Percentiles rank a stretch among this genome's conserved stretches.
Conservation (phyloP, 345 rosid species). For the Citrus mangshanensis region DNA sequence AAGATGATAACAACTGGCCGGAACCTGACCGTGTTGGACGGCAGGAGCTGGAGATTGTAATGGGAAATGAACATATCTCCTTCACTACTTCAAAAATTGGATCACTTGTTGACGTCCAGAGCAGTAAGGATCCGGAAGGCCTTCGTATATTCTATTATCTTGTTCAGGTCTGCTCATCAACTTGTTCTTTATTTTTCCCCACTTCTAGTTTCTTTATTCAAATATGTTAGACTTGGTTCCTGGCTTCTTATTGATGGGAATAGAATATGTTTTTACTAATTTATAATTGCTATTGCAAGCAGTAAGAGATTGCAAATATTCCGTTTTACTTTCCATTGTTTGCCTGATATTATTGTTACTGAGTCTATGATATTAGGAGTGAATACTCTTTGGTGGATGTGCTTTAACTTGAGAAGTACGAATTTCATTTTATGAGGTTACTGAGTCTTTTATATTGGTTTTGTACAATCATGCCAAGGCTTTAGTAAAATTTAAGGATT, state of each 20-base stretch:
- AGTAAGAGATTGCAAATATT: background rate
- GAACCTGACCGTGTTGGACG: constrained; percentile 95
- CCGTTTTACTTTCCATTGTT: background rate
- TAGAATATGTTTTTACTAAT: background rate
- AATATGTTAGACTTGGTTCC: background rate
- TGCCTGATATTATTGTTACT: background rate
- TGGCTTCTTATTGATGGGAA: background rate
- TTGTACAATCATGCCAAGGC: no score
- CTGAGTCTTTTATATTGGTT: no score
- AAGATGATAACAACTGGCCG: constrained; percentile 98
- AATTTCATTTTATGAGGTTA: no score
- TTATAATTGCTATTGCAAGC: background rate
- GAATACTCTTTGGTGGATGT: no score
- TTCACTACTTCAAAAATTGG: constrained; percentile 97
- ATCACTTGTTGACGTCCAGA: constrained; percentile 92
- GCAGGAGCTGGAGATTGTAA: constrained; percentile 97
- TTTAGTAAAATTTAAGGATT: no score
- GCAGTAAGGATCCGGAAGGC: constrained; percentile 97
- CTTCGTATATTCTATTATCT: constrained; percentile 97
- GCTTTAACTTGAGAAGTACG: no score
- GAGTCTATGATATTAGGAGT: background rate
- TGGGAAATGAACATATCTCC: constrained; percentile 97
- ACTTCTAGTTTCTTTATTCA: background rate
- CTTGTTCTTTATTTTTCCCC: constrained; percentile 1
- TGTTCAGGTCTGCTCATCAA: constrained; percentile 70